Conservation (phyloP, 2,329 filamentous ascomycete species). For the Aspergillus transmontanensis region DNA sequence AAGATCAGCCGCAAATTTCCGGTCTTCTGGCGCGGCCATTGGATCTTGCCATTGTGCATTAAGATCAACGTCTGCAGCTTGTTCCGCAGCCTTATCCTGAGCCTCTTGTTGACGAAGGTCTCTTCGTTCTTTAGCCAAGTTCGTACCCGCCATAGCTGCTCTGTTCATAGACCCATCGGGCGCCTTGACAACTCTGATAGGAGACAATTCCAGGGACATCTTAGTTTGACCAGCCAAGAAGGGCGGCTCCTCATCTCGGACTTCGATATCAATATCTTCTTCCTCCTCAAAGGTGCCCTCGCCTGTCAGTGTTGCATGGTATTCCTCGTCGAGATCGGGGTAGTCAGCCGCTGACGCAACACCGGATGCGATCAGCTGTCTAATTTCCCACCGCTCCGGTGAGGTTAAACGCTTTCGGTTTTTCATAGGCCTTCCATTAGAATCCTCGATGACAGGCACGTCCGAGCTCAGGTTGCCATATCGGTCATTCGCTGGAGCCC, state of each 20-base stretch:
- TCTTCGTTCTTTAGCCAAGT: slow-evolving; percentile 83
- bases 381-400: slow-evolving; percentile 95
- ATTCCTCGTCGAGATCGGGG: slow-evolving; percentile 91
- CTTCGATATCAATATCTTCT: slow-evolving; percentile 95
- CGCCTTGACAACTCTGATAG: slow-evolving; percentile 94
- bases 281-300: slow-evolving; percentile 89
- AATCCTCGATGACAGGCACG: slow-evolving; percentile 67
- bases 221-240: slow-evolving; percentile 96
- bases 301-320: slow-evolving; percentile 81
- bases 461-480: slow-evolving; percentile 56
- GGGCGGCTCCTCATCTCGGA: slow-evolving; percentile 92
- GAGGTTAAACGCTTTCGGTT: slow-evolving; percentile 94
- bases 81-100: slow-evolving; percentile 74
- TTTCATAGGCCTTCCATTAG: slow-evolving; percentile 56
- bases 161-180: slow-evolving; percentile 98
- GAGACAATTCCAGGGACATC: slow-evolving; percentile 89
- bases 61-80: slow-evolving; percentile 76
- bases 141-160: slow-evolving; percentile 90
- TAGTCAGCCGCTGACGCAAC: slow-evolving; percentile 92
- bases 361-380: slow-evolving; percentile 92
- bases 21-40: slow-evolving; percentile 82
- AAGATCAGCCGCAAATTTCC: slow-evolving; percentile 86
- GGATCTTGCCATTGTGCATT: slow-evolving; percentile 95
- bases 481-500: slow-evolving; percentile 55
- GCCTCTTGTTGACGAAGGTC: slow-evolving; percentile 87